Base-by-base conservation (phyloP, 2,329 filamentous ascomycete genomes). In the Aspergillus ochraceoroseus region DNA sequence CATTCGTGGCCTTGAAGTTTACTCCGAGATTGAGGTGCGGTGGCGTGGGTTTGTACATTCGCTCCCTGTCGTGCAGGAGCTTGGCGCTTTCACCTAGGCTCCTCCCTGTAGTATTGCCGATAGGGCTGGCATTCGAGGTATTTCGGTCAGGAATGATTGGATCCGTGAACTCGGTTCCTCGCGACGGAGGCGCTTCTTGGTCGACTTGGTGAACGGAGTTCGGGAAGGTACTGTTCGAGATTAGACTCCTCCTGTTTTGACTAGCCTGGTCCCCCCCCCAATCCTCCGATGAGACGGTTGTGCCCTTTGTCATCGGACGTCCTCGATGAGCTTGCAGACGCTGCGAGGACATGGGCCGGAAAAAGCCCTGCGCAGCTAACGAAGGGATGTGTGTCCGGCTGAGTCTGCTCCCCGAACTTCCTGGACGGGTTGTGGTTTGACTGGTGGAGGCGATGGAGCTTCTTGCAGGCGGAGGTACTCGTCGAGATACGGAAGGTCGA, bases 301-400 rank as follows among this genome's bases (percentile, higher is more conserved):
- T 55, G 20, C 49, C 57, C 41, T 60, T 64, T 30, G 61, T 66
- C 48, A 58, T 44, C 25, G 71, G 74, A 32, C 71, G 71, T 52
- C 72, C 81, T 62, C 90, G 76, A 66, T 96, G 92, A 39, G 88
- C 88, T 67, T 96, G 90, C 35, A 96, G 72, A 62, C 87, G 84
- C 63, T 95, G 88, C 15, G 90, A 94, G 68, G 89, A 96, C 87
- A 98, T 94, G 26, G 92, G 92, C 14, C 83, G 84, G 61, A 94
- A 95, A 70, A 98, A 96, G 38, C 87, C 90, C 58, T 90, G 85
- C 11, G 87, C 88, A 2, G 87, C 83, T 38, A 98, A 71, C 1
- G 85, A 88, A 1, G 92, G 89, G 13, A 94, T 88, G 71, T 98
- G 92, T 28, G 86, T 92, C 57, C 83, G 79, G 60, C 83, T 88